A percentile compares a stretch with the other conserved stretches of the same genome.
These are phyloP conservation scores for Dicorynia guianensis DNA, from an alignment of 306 rosid species.

Conservation along the genomic window DNA sequence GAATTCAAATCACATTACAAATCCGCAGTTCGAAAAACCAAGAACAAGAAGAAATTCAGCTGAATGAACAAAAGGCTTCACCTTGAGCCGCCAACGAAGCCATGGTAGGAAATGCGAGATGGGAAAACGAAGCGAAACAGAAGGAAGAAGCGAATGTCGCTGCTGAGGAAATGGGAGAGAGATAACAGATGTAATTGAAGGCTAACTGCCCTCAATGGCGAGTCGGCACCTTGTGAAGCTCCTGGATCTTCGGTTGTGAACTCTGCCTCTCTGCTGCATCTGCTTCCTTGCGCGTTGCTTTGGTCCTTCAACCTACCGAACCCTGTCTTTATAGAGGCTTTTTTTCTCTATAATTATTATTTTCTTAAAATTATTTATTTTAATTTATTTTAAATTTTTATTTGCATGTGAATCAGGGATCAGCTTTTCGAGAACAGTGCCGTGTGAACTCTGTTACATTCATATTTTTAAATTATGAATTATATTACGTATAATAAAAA, in stretches of 20 bases:
- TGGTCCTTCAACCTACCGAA: too few species aligned
- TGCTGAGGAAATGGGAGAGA: not conserved
- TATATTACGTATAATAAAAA: too few species aligned
- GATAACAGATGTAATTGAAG: not conserved
- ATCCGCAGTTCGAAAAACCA: not conserved
- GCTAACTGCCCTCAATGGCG: slow-evolving; percentile 78
- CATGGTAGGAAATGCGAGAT: slow-evolving; percentile 24
- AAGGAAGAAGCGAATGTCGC: not conserved
- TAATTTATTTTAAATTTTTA: too few species aligned
- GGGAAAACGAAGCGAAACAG: not conserved
- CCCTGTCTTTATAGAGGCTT: too few species aligned
- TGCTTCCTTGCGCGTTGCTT: not conserved
- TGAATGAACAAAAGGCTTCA: not conserved
- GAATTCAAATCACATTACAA: not conserved
- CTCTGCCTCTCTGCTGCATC: slow-evolving; percentile 82
- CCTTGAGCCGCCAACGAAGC: slow-evolving; percentile 50
- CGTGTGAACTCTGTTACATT: too few species aligned
- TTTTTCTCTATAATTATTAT: too few species aligned
- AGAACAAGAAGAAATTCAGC: not conserved
- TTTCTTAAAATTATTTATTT: too few species aligned
- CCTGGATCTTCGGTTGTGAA: slow-evolving; percentile 78
- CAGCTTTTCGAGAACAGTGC: too few species aligned
- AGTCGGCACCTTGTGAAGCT: slow-evolving; percentile 83
- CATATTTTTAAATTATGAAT: too few species aligned
- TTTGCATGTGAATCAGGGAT: too few species aligned